Conservation (phyloP, 495 filamentous ascomycete genomes). For the Penicillium ochrochloron region DNA sequence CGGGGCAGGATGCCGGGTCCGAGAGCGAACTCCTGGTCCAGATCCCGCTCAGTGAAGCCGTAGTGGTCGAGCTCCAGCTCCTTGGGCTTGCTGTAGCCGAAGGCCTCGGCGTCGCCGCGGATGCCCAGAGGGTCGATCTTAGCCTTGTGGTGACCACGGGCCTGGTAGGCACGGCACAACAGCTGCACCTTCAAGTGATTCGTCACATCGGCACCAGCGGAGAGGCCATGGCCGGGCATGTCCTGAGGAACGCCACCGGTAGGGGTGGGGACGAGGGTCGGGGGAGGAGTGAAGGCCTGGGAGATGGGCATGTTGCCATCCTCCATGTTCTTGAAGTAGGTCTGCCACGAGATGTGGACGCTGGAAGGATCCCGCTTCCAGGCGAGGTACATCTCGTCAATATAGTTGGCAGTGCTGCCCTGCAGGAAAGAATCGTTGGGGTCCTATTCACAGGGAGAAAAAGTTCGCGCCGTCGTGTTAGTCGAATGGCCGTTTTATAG, state of each 20-base stretch:
- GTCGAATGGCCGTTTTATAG: constrained; percentile 23
- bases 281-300: constrained; percentile 93
- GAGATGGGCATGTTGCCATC: constrained; percentile 95
- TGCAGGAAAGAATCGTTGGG: constrained; percentile 93
- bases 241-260: constrained; percentile 77
- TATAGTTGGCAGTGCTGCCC: constrained; percentile 95
- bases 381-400: constrained; percentile 98
- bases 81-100: constrained; percentile 86
- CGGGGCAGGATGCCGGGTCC: constrained; percentile 95
- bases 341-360: constrained; percentile 98
- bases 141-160: constrained; percentile 96
- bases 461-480: constrained; percentile 34
- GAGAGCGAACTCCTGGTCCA: constrained; percentile 88
- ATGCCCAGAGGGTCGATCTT: constrained; percentile 97
- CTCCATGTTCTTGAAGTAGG: constrained; percentile 99
- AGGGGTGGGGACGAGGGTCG: constrained; percentile 81
- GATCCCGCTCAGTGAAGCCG: constrained; percentile 90
- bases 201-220: constrained; percentile 80
- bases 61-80: constrained; percentile 94
- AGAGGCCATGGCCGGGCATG: constrained; percentile 70
- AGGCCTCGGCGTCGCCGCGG: constrained; percentile 80
- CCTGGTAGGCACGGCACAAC: constrained; percentile 94
- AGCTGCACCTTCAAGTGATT: constrained; percentile 99
- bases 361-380: constrained; percentile 94
- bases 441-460: constrained; percentile 54